Conservation (phyloP, 2,329 filamentous ascomycete genomes). For the Tympanopsis confertula region DNA sequence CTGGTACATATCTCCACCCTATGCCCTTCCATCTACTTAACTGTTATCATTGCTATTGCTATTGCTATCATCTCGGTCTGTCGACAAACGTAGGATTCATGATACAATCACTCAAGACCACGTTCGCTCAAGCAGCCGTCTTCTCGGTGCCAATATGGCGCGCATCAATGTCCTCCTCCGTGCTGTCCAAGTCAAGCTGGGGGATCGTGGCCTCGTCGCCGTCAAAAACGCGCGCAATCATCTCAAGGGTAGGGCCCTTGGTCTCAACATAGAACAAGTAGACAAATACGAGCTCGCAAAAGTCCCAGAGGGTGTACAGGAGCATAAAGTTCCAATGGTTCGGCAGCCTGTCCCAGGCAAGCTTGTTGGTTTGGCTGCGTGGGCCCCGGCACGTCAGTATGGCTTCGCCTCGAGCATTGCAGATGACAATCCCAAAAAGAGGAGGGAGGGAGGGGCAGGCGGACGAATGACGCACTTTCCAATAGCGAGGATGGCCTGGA, state of each 20-base stretch:
- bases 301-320: constrained; percentile 54
- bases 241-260: constrained; percentile 58
- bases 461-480: constrained; percentile 34
- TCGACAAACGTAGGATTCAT: too few species aligned
- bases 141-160: too few species aligned
- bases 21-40: too few species aligned
- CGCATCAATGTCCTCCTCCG: too few species aligned
- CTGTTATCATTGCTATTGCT: too few species aligned
- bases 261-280: constrained; percentile 62
- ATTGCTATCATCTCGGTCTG: too few species aligned
- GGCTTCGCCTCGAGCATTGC: neutral
- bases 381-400: too few species aligned
- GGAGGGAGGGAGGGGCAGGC: constrained; percentile 48
- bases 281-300: constrained; percentile 47
- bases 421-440: constrained; percentile 42
- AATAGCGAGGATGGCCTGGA: constrained; percentile 49
- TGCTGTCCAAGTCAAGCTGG: too few species aligned
- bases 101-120: too few species aligned
- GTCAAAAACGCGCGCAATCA: constrained; percentile 61
- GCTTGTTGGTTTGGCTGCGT: constrained; percentile 47
- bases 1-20: too few species aligned
- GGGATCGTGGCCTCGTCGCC: constrained; percentile 37
- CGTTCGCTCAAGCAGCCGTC: too few species aligned
- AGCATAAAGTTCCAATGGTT: constrained; percentile 55
- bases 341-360: constrained; percentile 47